Conservation (phyloP, 495 filamentous ascomycete genomes). For the Xylaria acuta region DNA sequence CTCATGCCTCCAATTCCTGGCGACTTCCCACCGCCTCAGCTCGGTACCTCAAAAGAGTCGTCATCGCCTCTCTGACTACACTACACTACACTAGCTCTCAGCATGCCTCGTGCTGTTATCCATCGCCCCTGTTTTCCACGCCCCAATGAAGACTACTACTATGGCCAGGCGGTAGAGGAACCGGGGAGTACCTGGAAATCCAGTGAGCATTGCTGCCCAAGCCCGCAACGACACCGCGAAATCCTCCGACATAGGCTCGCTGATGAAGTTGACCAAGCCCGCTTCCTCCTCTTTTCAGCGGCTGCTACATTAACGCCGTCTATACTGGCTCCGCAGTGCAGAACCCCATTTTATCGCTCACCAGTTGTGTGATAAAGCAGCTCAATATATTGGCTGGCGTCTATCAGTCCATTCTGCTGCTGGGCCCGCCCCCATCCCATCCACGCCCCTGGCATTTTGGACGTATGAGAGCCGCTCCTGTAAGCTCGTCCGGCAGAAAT, state of each 20-base stretch:
- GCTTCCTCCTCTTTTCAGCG: slow-evolving; percentile 32
- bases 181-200: slow-evolving; percentile 42
- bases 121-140: slow-evolving; percentile 9
- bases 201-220: slow-evolving; percentile 60
- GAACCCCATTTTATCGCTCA: slow-evolving; percentile 38
- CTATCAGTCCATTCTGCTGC: slow-evolving; percentile 49
- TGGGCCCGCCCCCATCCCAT: slow-evolving; percentile 38
- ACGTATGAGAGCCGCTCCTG: slow-evolving; percentile 40
- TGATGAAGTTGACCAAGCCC: slow-evolving; percentile 35
- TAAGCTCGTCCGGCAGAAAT: slow-evolving; percentile 45
- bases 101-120: slow-evolving; percentile 13
- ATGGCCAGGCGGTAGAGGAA: slow-evolving; percentile 19
- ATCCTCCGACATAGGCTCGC: slow-evolving; percentile 44
- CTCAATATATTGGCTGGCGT: slow-evolving; percentile 38
- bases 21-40: slow-evolving; percentile 27
- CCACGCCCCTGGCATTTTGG: slow-evolving; percentile 32
- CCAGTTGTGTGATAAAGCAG: slow-evolving; percentile 30
- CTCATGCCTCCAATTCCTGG: slow-evolving; percentile 25
- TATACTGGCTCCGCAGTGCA: slow-evolving; percentile 35
- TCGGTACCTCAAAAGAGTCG: slow-evolving; percentile 32
- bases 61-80: slow-evolving; percentile 24
- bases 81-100: slow-evolving; percentile 3
- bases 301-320: slow-evolving; percentile 23
- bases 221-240: slow-evolving; percentile 38
- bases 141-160: slow-evolving; percentile 9